Percentiles rank a stretch among this genome's conserved stretches.
Evolutionary conservation across 371 early-diverging fungal species (phyloP).

Genomic region (Fennellomyces sp.): DNA sequence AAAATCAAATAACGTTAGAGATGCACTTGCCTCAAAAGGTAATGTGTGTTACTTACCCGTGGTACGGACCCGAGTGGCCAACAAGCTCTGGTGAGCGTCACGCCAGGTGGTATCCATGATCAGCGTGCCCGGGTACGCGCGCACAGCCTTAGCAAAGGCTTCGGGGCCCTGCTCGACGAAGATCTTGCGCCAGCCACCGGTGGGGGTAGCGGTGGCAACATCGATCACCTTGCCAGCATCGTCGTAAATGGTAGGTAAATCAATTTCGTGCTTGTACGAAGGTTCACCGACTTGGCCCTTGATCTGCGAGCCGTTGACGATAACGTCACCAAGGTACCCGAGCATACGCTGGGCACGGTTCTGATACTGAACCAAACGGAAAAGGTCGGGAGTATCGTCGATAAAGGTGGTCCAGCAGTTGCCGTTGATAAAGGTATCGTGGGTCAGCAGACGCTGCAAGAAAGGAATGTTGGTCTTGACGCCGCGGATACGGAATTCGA

Average conservation of each 20-base stretch:
- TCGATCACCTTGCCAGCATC: conserved; percentile 38
- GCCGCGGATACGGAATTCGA: conserved; percentile 95
- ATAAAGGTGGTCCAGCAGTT: conserved; percentile 96
- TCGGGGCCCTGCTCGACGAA: conserved; percentile 83
- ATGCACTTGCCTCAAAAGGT: not conserved
- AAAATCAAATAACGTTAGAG: conserved; percentile 9
- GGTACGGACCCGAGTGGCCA: conserved; percentile 94
- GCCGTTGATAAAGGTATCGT: conserved; percentile 78
- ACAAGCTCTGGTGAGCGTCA: conserved; percentile 93
- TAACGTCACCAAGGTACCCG: conserved; percentile 88
- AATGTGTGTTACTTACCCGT: conserved; percentile 52
- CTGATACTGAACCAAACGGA: conserved; percentile 71
- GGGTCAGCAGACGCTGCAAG: conserved; percentile 83
- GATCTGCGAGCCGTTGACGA: conserved; percentile 91
- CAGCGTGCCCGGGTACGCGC: conserved; percentile 83
- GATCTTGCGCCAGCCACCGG: conserved; percentile 88
- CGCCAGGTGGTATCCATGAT: conserved; percentile 96
- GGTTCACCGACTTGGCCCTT: conserved; percentile 86
- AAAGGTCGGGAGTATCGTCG: conserved; percentile 92
- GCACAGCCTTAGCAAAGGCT: conserved; percentile 90
- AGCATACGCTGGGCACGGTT: conserved; percentile 91
- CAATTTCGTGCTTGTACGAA: conserved; percentile 59
- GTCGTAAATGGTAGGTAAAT: conserved; percentile 58
- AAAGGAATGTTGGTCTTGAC: conserved; percentile 96
- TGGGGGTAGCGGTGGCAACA: conserved; percentile 60